Conservation (phyloP, 1,284 basidiomycete species). For the Coniophora puteana region DNA sequence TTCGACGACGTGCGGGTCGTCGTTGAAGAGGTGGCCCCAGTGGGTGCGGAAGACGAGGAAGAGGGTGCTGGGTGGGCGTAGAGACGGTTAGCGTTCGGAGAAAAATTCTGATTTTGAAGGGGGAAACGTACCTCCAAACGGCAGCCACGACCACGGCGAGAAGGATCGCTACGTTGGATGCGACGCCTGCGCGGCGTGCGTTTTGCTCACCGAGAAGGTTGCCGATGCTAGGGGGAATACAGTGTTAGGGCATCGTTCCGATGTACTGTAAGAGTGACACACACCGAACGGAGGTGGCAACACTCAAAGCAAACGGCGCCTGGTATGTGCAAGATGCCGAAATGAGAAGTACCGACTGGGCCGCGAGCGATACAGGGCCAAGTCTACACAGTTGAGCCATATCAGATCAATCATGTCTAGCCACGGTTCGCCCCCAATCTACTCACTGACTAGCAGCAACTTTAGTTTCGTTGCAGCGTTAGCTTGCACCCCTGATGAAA, state of each 20-base stretch:
- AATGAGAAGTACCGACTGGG: conserved; percentile 74
- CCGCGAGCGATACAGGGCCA: conserved; percentile 61
- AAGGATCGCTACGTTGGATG: conserved; percentile 58
- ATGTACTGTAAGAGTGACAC: conserved; percentile 13
- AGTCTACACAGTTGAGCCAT: conserved; percentile 29
- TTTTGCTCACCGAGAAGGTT: conserved; percentile 79
- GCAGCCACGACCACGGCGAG: conserved; percentile 58
- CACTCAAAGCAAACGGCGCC: conserved; percentile 77
- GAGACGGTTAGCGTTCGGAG: neutral
- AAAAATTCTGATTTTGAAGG: no score
- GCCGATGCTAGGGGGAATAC: conserved; percentile 52
- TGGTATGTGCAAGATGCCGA: conserved; percentile 81
- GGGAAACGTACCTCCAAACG: conserved; percentile 52
- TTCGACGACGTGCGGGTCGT: conserved; percentile 69
- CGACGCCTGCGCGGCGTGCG: conserved; percentile 62
- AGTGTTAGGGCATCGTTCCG: neutral
- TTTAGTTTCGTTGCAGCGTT: no score
- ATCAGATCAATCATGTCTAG: neutral
- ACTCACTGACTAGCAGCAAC: conserved; percentile 60
- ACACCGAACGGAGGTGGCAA: conserved; percentile 82
- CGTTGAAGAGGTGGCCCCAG: conserved; percentile 85
- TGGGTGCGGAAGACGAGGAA: conserved; percentile 70
- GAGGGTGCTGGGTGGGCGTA: conserved; percentile 46
- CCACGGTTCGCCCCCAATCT: neutral
- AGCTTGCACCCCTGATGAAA: neutral